Evolutionary conservation across 495 filamentous ascomycete species (phyloP), one percentile per base, ranked within the genome.

Genomic region (Podospora pseudoanserina): DNA sequence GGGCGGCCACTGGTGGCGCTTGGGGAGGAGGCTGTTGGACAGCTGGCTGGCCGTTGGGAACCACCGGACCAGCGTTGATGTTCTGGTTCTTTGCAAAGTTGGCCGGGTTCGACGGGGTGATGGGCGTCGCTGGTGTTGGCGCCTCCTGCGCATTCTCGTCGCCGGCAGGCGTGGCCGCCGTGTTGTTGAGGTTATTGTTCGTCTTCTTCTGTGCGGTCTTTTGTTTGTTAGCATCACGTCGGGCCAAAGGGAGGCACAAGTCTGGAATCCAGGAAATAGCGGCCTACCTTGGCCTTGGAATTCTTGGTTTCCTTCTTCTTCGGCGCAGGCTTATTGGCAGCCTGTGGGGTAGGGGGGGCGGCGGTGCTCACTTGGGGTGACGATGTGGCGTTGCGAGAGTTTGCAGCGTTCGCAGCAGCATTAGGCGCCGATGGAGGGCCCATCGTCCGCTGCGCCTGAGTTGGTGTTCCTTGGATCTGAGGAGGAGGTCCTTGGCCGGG

Each of bases 401-500:
- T 80, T 63, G 77, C 71, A 44, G 70, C 72, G 64, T 83, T 76
- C 18, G 63, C 69, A 11, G 84, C 82, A 57, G 83, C 82, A 15
- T 90, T 84, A 6, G 91, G 92, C 27, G 89, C 91, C 67, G 91
- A 90, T n/a, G 95, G 94, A 16, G 94, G 94, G 58, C 92, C 92
- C 93, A 97, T 97, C 3, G 85, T 79, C 55, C 89, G 85, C 77
- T 92, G 91, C 13, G 64, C 64, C 74, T 92, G 90, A 3, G 60
- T 64, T 15, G 92, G 90, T 13, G 91, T 93, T 7, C 89, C 89
- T 72, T 80, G 82, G 19, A 90, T 88, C 49, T 85, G 85, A 62
- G 88, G 86, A 62, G 84, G 83, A 13, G 81, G 79, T 18, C 77
- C 78, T 71, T 89, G 89, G 58, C 87, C 85, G 27, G 83, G 82